These are phyloP conservation scores for Aspergillus sclerotioniger DNA, from an alignment of 495 filamentous ascomycete species.

Conservation along the genomic window DNA sequence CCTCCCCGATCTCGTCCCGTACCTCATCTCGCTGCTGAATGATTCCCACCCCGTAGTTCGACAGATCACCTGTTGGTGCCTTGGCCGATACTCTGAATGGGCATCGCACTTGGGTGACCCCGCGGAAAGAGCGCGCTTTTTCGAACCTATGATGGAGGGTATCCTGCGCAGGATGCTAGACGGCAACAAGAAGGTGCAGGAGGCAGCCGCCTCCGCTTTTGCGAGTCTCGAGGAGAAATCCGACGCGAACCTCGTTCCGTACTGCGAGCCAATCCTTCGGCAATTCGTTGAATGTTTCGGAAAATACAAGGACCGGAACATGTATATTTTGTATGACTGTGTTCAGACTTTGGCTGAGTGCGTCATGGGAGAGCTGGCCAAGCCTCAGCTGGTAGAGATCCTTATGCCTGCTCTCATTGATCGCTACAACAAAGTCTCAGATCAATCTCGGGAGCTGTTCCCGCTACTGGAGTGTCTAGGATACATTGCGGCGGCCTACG, in stretches of 20 bases:
- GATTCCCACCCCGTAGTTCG: constrained; percentile 90
- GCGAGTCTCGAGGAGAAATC: constrained; percentile 95
- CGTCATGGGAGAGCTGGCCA: constrained; percentile 73
- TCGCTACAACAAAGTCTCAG: constrained; percentile 81
- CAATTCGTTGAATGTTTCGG: constrained; percentile 91
- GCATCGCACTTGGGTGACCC: constrained; percentile 71
- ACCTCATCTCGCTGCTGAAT: constrained; percentile 80
- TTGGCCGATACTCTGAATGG: constrained; percentile 93
- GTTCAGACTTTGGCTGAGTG: constrained; percentile 95
- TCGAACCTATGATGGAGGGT: constrained; percentile 97
- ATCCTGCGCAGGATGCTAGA: constrained; percentile 93
- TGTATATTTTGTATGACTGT: constrained; percentile 98
- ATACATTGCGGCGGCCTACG: constrained; percentile 86
- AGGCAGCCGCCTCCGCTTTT: constrained; percentile 94
- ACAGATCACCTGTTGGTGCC: constrained; percentile 97
- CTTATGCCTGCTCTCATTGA: constrained; percentile 94
- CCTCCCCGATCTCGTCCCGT: constrained; percentile 86
- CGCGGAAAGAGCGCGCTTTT: constrained; percentile 68
- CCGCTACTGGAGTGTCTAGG: constrained; percentile 93
- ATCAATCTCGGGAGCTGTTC: constrained; percentile 92
- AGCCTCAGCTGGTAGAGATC: constrained; percentile 72
- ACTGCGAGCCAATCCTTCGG: constrained; percentile 83
- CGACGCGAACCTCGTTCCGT: constrained; percentile 71
- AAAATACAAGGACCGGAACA: constrained; percentile 97
- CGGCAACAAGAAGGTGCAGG: constrained; percentile 95